Base-by-base conservation (phyloP, 2,329 filamentous ascomycete species). In the Talaromyces marneffei region DNA sequence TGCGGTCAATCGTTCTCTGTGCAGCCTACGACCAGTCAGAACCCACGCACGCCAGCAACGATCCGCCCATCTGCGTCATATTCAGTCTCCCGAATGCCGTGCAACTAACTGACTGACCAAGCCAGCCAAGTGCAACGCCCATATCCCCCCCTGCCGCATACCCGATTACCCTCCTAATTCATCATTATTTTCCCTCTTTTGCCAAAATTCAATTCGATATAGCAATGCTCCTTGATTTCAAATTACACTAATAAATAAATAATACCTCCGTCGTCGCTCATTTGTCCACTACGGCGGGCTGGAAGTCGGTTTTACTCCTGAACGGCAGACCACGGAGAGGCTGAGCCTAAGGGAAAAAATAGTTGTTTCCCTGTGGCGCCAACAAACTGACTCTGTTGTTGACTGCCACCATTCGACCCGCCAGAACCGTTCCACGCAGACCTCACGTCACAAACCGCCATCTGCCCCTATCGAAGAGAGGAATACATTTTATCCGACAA, bases 371-470 rank as follows among this genome's bases (percentile, higher is more conserved):
- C 37, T 42, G 37, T 57, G 54, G 40, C 37, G 29, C 54, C 31
- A 40, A 46, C 42, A 37, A 33, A 52, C 31, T 20, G 44, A 31
- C 33, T n/a, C 20, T 25, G 42, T 23, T 2, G 25, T n/a, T 12
- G 6, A 25, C 42, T 14, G 20, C 23, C 37, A 20, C 37, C 37
- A n/a, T 18, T 37, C 46, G 57, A 54, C 58, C 58, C 58, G 50
- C 58, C 33, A 53, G 58, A 35, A 56, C 58, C 58, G 33, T 46
- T 60, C 68, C 65, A 71, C 70, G 69, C 69, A 68, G 68, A 66
- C 63, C 64, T 69, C 68, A 71, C 69, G 69, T 71, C 70, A 71
- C 66, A 63, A 60, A 52, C 42, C 52, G 52, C 46, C 46, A n/a
- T 44, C 56, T 63, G 64, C 50, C 37, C 40, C 29, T 37, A 18